Base-by-base conservation (phyloP, 352 stramenopile genomes). In the Phytophthora syringae region DNA sequence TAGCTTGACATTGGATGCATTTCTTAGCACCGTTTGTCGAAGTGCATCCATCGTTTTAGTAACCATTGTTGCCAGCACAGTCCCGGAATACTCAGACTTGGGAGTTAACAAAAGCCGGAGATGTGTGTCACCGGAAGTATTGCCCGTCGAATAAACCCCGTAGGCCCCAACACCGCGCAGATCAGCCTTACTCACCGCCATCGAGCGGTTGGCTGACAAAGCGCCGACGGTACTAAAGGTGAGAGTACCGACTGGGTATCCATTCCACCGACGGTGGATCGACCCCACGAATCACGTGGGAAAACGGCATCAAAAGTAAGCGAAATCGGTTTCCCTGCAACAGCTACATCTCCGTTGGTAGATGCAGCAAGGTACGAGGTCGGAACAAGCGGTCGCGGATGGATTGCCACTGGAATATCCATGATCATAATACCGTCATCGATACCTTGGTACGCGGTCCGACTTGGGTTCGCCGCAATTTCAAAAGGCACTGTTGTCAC, bases 401-500 rank as follows among this genome's bases (percentile, higher is more conserved):
- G 67, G 42, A 84, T 49, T 16, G 60, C 15, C 10, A 84, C 37
- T 27, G 77, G 73, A 6, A 84, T 55, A 27, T 84, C 75, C 49
- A 77, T 59, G 4, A 86, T 62, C 2, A 54, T 47, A 45, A 86
- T 76, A 11, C 77, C 77, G 21, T 84, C 72, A 6, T 50, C 72
- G 1, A 21, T 20, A n/a, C 56, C 54, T 52, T 72, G 47, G 39
- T 74, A 80, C 5, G 72, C 75, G 7, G 60, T 79, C 39, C 56
- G 58, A 39, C 69, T 78, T 7, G 70, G 28, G 4, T 43, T 45
- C 15, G 52, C 28, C 9, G 3, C 54, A 48, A 86, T 74, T 43
- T 79, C 72, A 39, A 84, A 81, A 24, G 59, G 27, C 18, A 83
- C 77, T 0, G 77, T 82, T 18, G 77, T 80, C 5, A 76, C 39